Evolutionary conservation across 1,284 basidiomycete species (phyloP).

Genomic region (Pisolithus thermaeus): DNA sequence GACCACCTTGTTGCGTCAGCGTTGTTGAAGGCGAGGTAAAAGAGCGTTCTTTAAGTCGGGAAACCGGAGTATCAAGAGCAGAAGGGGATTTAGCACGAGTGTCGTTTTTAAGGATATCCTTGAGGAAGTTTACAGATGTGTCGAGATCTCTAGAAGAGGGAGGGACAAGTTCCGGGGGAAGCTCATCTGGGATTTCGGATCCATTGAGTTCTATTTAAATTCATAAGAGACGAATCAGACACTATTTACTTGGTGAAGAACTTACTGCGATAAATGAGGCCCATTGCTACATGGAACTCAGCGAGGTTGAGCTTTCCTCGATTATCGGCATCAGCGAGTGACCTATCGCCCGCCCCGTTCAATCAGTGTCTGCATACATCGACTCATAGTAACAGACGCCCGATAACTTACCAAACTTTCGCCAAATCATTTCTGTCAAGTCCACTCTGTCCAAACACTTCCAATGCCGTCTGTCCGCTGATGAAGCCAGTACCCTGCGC

Average conservation of each 20-base stretch:
- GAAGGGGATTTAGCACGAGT: constrained; percentile 55
- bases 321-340: constrained; percentile 84
- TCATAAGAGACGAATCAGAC: constrained; percentile 1
- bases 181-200: constrained; percentile 80
- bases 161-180: constrained; percentile 89
- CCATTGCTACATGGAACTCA: constrained; percentile 99
- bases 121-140: constrained; percentile 87
- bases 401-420: constrained; percentile 66
- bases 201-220: constrained; percentile 74
- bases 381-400: not conserved
- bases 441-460: constrained; percentile 95
- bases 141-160: constrained; percentile 91
- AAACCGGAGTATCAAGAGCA: constrained; percentile 45
- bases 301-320: constrained; percentile 91
- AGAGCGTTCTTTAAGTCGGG: constrained; percentile 64
- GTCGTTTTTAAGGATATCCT: constrained; percentile 87
- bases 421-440: constrained; percentile 87
- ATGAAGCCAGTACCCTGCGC: constrained; percentile 81
- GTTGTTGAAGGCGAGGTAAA: constrained; percentile 53
- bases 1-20: constrained; percentile 43
- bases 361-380: not conserved
- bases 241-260: constrained; percentile 13
- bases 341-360: constrained; percentile 46
- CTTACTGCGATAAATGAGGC: constrained; percentile 91
- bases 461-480: constrained; percentile 78